Evolutionary conservation across 306 rosid species (phyloP).

Genomic region (Pueraria montana): DNA sequence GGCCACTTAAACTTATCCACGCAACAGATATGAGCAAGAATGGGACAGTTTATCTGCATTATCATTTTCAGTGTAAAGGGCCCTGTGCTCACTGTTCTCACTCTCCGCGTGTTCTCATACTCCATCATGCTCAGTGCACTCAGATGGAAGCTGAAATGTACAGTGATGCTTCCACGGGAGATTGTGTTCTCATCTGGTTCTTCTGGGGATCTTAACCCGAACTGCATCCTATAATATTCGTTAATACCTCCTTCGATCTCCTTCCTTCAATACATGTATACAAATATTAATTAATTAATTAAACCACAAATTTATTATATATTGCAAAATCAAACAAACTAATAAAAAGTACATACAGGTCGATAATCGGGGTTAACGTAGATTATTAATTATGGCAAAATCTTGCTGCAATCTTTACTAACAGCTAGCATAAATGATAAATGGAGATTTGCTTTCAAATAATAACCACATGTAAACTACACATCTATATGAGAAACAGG

Average conservation of each 20-base stretch:
- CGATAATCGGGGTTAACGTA: no score
- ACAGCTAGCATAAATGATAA: not conserved
- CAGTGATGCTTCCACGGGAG: slow-evolving; percentile 5
- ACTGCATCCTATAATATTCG: no score
- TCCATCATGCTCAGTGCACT: slow-evolving; percentile 14
- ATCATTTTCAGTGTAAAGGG: not conserved
- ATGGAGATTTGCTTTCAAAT: not conserved
- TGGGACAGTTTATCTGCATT: not conserved
- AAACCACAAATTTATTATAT: not conserved
- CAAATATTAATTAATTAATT: not conserved
- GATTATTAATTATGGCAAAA: not conserved
- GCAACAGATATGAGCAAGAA: slow-evolving; percentile 34
- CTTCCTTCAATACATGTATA: no score
- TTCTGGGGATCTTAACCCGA: not conserved
- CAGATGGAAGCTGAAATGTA: not conserved
- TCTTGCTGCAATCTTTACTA: not conserved
- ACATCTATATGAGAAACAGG: not conserved
- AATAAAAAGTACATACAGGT: no score
- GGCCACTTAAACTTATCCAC: slow-evolving; percentile 43
- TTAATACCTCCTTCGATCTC: no score
- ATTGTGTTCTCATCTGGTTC: not conserved
- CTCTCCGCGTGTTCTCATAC: not conserved
- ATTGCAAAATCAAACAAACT: not conserved
- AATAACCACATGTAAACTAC: not conserved
- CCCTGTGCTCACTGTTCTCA: slow-evolving; percentile 2